Evolutionary conservation across 441 rosid genomes (phyloP), one percentile per base, ranked within the genome.

Genomic region (Metrosideros polymorpha): DNA sequence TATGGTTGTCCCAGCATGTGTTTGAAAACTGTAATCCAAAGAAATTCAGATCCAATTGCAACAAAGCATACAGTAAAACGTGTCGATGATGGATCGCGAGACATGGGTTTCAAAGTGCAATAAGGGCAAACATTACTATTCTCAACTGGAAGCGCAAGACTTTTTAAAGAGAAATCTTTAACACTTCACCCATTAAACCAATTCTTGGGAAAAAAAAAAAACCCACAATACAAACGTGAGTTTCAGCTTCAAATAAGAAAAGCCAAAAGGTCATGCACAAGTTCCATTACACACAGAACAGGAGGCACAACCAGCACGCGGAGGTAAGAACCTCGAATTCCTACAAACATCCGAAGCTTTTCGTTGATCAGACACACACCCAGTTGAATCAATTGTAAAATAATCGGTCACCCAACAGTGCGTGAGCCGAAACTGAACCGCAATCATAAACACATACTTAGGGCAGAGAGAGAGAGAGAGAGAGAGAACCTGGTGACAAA

Each of bases 41-140:
- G n/a, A 71, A 71, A 71, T 71, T 39, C 8, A 71, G 4, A 71
- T 71, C 79, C 47, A 22, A 71, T 71, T 3, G 9, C n/a, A 71
- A 71, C 79, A 22, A 71, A 71, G 47, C n/a, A 71, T 22, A 22
- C 79, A 12, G 25, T 18, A 32, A 63, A 32, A 63, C 76, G 32
- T 39, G 19, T 17, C 0, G 14, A 22, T 0, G 1, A 71, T 2
- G 0, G 8, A 19, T 35, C 18, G 76, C 27, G 0, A 63, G 43
- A 18, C 76, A 32, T 1, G 17, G 17, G 47, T 71, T 39, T 71
- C 47, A 71, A 71, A 35, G 8, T 5, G n/a, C 79, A 22, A 71
- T 10, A 71, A 35, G 79, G 2, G 1, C 43, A 71, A 71, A 71
- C 47, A 10, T 10, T 42, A 39, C n/a, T 39, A 71, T 39, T 71